These are phyloP conservation scores for Chalciporus piperatus DNA, from an alignment of 768 basidiomycete species.

Conservation along the genomic window DNA sequence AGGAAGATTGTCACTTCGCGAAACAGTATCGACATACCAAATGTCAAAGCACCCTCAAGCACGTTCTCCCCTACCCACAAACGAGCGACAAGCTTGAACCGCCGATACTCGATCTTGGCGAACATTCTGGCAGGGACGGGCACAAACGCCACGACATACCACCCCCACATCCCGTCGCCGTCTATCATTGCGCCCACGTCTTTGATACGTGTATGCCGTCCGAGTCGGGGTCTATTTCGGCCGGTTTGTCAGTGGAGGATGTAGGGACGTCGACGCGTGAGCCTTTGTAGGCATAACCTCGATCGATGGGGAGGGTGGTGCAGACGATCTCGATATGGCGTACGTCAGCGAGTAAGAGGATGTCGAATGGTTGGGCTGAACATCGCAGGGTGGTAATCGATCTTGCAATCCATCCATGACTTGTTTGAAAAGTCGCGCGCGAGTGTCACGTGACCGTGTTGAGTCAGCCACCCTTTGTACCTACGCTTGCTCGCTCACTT, in stretches of 20 bases:
- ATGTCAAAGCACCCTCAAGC: constrained; percentile 27
- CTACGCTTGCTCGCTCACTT: no score
- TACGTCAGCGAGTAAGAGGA: constrained; percentile 7
- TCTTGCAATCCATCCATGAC: no score
- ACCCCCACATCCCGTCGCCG: constrained; percentile 26
- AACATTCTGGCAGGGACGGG: constrained; percentile 50
- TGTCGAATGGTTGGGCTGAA: constrained; percentile 7
- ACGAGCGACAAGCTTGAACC: constrained; percentile 38
- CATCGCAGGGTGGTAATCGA: no score
- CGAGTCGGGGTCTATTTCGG: neutral
- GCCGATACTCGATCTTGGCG: constrained; percentile 42
- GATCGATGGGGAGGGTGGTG: constrained; percentile 8
- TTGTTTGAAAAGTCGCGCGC: no score
- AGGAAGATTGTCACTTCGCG: no score
- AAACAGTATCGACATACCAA: constrained; percentile 45
- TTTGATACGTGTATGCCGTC: constrained; percentile 25
- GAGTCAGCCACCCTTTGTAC: no score
- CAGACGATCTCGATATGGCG: constrained; percentile 21
- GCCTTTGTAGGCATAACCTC: constrained; percentile 14
- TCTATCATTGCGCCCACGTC: constrained; percentile 15
- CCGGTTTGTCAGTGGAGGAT: neutral
- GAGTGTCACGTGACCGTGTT: no score
- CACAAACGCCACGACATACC: constrained; percentile 41
- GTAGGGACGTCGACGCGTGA: neutral
- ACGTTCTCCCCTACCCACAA: constrained; percentile 34